Evolutionary conservation across 2,329 filamentous ascomycete species (phyloP), one percentile per base, ranked within the genome.

Genomic region (Paecilomyces dactylethromorphus): DNA sequence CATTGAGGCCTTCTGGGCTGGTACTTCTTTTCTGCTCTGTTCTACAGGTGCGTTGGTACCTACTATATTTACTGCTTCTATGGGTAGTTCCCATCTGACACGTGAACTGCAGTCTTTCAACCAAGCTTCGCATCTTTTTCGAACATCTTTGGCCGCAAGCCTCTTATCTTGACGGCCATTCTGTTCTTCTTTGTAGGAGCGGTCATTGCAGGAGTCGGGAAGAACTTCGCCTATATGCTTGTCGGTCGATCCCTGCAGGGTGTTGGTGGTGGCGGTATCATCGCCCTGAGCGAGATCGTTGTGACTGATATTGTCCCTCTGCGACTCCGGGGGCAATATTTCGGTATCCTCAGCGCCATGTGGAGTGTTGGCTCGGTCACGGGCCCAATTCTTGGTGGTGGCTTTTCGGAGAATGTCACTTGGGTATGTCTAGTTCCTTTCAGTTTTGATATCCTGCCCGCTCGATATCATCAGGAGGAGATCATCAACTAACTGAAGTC

Each of bases 1-100:
- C 0, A 75, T 71, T 10, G 68, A 80, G 54, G 75, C 79, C 0
- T 82, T 82, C 64, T 83, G 81, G 81, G 75, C 78, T 35, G 80
- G 78, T 0, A 79, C 79, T 0, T 76, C 78, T 0, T 83, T 81
- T 60, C 71, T 83, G 0, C 68, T 83, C 4, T 62, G 59, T 22
- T 70, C 68, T 12, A 70, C 69, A 32, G 68, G 68, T 69, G 57
- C 4, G 54, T 26, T 24, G 7, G 26, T 29, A 29, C 26, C 3
- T 39, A 1, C 12, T 8, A 6, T 29, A 8, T 0, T 1, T 18
- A 10, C 2, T 29, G 15, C 3, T 6, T n/a, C 13, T n/a, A 1
- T 50, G 39, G 39, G 11, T 1, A 26, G 3, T 18, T 12, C 11
- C 11, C 15, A 15, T 35, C 49, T 58, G 29, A 56, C 63, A 6